These are phyloP conservation scores for Panicum virgatum DNA, from an alignment of 202 grass and related monocot species.

Conservation along the genomic window DNA sequence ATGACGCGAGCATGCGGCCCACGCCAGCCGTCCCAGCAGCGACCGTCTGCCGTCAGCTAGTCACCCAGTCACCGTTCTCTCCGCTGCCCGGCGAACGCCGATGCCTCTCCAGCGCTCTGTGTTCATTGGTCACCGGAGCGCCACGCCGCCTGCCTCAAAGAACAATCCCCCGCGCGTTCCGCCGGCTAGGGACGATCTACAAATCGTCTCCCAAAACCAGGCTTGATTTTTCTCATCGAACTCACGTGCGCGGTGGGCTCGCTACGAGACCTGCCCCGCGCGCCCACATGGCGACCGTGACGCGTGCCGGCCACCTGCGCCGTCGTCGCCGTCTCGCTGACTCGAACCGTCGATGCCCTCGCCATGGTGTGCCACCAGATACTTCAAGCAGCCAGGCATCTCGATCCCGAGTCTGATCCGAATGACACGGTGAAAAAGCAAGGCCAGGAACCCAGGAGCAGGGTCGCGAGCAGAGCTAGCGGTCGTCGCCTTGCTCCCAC, in stretches of 20 bases:
- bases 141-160: not conserved
- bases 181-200: not conserved
- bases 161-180: not conserved
- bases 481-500: conserved; percentile 4
- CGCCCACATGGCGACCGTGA: not conserved
- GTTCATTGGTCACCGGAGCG: not conserved
- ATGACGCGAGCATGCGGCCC: too few species aligned
- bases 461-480: not conserved
- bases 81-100: too few species aligned
- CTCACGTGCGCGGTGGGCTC: not conserved
- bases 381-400: not conserved
- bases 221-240: not conserved
- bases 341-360: not conserved
- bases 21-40: too few species aligned
- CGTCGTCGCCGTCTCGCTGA: not conserved
- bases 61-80: too few species aligned
- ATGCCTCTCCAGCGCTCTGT: not conserved
- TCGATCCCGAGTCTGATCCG: conserved; percentile 2
- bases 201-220: not conserved
- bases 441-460: not conserved
- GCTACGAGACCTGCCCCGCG: not conserved
- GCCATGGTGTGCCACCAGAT: conserved; percentile 12
- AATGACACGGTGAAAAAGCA: not conserved
- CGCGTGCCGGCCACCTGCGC: not conserved
- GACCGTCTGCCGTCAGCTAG: too few species aligned